These are phyloP conservation scores for Saposhnikovia divaricata DNA, from an alignment of 129 eudicot genomes.

Conservation along the genomic window DNA sequence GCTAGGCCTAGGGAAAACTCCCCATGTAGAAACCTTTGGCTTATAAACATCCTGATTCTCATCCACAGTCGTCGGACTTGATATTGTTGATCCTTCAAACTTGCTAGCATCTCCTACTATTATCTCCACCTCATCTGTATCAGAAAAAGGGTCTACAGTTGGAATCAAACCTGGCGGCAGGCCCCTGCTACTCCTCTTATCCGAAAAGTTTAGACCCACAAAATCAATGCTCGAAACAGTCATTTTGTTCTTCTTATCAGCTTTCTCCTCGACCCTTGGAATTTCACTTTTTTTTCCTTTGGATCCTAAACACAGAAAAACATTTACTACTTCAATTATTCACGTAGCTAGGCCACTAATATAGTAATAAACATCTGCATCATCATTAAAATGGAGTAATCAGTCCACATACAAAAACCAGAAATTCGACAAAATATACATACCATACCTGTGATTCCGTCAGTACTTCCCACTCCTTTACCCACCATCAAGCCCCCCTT, in stretches of 20 bases:
- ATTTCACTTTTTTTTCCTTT: constrained; percentile 19
- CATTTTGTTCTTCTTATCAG: constrained; percentile 35
- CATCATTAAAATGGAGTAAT: neutral
- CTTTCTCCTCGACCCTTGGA: constrained; percentile 14
- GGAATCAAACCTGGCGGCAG: constrained; percentile 81
- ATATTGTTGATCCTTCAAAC: constrained; percentile 32
- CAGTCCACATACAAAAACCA: neutral
- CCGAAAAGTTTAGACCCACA: constrained; percentile 69
- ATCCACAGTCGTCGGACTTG: constrained; percentile 28
- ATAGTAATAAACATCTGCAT: neutral
- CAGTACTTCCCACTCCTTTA: neutral
- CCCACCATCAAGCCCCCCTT: constrained; percentile 21
- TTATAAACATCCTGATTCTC: constrained; percentile 62
- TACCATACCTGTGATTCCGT: constrained; percentile 17
- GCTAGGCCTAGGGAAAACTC: constrained; percentile 77
- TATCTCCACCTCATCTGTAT: constrained; percentile 67
- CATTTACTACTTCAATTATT: neutral
- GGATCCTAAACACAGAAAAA: constrained; percentile 10
- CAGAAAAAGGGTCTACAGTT: constrained; percentile 47
- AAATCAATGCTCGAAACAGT: constrained; percentile 65
- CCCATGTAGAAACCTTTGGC: constrained; percentile 94
- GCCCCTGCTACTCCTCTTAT: constrained; percentile 69
- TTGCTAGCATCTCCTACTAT: constrained; percentile 72
- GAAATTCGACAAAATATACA: neutral
- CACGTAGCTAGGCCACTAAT: neutral